phyloP scores from a whole-genome alignment of 2,329 filamentous ascomycete species.

The Leptographium procerum region DNA sequence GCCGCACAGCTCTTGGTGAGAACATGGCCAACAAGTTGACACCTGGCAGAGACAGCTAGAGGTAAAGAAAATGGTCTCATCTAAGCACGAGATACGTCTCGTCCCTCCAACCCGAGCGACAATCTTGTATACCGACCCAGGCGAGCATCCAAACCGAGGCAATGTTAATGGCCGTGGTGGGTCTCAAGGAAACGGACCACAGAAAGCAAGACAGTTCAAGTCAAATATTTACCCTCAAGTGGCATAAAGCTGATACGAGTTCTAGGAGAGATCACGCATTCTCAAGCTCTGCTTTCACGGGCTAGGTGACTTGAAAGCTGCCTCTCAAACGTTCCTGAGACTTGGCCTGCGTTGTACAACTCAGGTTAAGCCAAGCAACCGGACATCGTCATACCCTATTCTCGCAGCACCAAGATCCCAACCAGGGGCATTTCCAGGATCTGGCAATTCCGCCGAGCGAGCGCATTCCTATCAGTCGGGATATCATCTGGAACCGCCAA shows the following conservation, averaged over 20 bases:
- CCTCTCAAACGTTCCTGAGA: slow-evolving; percentile 9
- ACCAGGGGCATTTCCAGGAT: not conserved
- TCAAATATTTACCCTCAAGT: not conserved
- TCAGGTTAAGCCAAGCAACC: slow-evolving; percentile 4
- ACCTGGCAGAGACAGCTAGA: not conserved
- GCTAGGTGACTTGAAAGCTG: slow-evolving; percentile 11
- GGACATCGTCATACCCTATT: not conserved
- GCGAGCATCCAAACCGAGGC: not conserved
- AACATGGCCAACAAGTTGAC: not conserved
- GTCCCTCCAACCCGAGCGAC: slow-evolving; percentile 10
- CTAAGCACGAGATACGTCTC: slow-evolving; percentile 9
- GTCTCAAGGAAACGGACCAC: not conserved
- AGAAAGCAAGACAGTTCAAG: not conserved
- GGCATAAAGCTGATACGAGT: not conserved
- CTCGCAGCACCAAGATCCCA: not conserved
- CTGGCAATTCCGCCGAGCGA: not conserved
- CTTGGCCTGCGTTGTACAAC: slow-evolving; percentile 11
- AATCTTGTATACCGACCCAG: slow-evolving; percentile 5
- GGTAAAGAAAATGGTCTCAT: not conserved
- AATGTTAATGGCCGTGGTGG: not conserved
- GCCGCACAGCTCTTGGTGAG: not conserved
- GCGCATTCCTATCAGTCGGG: not conserved
- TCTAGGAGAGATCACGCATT: slow-evolving; percentile 3
- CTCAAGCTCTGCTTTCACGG: slow-evolving; percentile 13
- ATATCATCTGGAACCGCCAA: not conserved